Evolutionary conservation across 768 basidiomycete species (phyloP).

Genomic region (Lentinula sp.): DNA sequence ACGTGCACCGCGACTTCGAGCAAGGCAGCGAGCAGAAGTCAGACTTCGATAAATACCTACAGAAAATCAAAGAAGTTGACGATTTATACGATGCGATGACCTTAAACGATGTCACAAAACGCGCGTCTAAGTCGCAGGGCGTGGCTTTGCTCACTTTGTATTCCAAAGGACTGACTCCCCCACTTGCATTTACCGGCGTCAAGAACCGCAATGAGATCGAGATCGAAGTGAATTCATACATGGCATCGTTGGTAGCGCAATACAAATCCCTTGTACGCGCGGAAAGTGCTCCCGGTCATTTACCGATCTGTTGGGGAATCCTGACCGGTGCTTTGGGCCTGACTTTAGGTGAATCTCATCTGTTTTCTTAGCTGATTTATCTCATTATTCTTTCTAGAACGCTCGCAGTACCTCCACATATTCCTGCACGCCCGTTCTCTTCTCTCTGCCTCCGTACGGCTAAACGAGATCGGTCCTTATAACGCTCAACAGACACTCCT

Average conservation of each 20-base stretch:
- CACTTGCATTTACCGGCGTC: slow-evolving; percentile 15
- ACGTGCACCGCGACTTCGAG: background rate
- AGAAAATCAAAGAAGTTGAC: slow-evolving; percentile 53
- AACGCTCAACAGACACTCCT: slow-evolving; percentile 83
- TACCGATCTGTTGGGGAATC: slow-evolving; percentile 88
- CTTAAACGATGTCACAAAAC: slow-evolving; percentile 81
- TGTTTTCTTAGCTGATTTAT: slow-evolving; percentile 4
- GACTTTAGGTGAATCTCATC: slow-evolving; percentile 45
- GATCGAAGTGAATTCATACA: slow-evolving; percentile 3
- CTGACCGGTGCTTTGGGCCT: slow-evolving; percentile 74
- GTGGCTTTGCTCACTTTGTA: slow-evolving; percentile 88
- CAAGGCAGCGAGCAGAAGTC: slow-evolving; percentile 6
- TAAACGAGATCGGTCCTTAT: slow-evolving; percentile 93
- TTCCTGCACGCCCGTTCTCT: slow-evolving; percentile 90
- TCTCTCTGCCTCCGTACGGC: slow-evolving; percentile 85
- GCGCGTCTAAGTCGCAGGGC: slow-evolving; percentile 89
- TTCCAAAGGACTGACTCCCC: slow-evolving; percentile 66
- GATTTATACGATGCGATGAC: slow-evolving; percentile 78
- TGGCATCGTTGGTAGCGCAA: slow-evolving; percentile 46
- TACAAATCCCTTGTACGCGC: slow-evolving; percentile 65
- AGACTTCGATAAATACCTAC: slow-evolving; percentile 24
- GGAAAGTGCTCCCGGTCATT: slow-evolving; percentile 70
- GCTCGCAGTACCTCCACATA: slow-evolving; percentile 81
- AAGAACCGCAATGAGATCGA: slow-evolving; percentile 5
- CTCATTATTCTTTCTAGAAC: slow-evolving; percentile 40